phyloP scores from a whole-genome alignment of 2,329 filamentous ascomycete species.

The Fusarium buharicum region DNA sequence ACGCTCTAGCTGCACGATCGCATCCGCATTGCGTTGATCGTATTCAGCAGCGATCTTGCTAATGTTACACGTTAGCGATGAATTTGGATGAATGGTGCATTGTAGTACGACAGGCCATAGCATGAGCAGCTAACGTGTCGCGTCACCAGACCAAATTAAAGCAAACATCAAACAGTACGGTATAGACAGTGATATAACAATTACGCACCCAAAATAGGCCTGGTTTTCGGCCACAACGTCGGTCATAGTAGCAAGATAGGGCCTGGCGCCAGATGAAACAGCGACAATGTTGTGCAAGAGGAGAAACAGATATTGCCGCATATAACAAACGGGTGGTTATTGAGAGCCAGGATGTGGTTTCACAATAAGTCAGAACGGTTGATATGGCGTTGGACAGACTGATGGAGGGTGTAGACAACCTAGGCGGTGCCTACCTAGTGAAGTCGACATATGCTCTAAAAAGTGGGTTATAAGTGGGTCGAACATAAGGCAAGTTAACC shows the following conservation, averaged over 20 bases:
- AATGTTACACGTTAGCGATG: conserved; percentile 31
- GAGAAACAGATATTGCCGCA: conserved; percentile 16
- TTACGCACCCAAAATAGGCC: conserved; percentile 57
- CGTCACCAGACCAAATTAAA: background rate
- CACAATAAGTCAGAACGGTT: conserved; percentile 10
- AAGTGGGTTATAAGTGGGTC: too few species aligned
- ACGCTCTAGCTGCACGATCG: conserved; percentile 63
- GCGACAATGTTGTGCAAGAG: conserved; percentile 21
- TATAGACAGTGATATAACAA: background rate
- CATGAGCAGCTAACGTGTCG: background rate
- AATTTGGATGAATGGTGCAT: conserved; percentile 5
- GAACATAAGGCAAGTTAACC: too few species aligned
- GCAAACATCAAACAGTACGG: background rate
- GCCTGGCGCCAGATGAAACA: conserved; percentile 38
- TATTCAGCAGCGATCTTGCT: conserved; percentile 49
- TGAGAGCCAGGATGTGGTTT: conserved; percentile 12
- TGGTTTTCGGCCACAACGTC: conserved; percentile 51
- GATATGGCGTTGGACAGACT: conserved; percentile 11
- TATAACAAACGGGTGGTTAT: conserved; percentile 17
- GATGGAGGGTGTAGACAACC: too few species aligned
- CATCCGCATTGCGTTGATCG: conserved; percentile 65
- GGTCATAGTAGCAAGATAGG: conserved; percentile 47
- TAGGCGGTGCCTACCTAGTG: too few species aligned
- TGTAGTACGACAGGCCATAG: conserved; percentile 8
- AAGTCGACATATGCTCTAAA: too few species aligned